Evolutionary conservation across 2,329 filamentous ascomycete species (phyloP), one percentile per base, ranked within the genome.

Genomic region (Aureobasidium mangrovei): DNA sequence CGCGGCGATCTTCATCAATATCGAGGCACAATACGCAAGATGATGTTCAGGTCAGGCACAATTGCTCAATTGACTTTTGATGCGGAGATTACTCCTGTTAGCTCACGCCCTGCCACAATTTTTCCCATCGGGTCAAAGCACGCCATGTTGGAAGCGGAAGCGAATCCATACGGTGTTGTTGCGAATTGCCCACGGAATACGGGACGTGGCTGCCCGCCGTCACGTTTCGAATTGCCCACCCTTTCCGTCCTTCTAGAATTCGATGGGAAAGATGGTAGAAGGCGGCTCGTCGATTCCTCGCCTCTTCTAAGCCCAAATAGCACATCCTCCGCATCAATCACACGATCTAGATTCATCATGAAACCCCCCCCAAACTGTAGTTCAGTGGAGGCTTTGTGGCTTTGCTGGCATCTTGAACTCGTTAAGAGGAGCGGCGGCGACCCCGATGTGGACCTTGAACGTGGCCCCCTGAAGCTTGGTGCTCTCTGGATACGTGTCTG

Each of bases 371-470:
- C 33, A 29, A 28, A 28, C 12, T n/a, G 27, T 27, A 8, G 31
- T 42, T 7, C 29, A 40, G 31, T 36, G 18, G 31, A 35, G 4
- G 7, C n/a, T 31, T 39, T 28, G 62, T 18, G 54, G 57, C 56
- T 62, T 61, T 12, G 52, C 56, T 6, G 41, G 39, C 58, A 63
- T 70, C 70, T 77, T 83, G 68, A 86, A 88, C 67, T 82, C 77
- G 69, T 83, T 80, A 59, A 81, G 75, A 51, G 76, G 73, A 64
- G 83, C 62, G 0, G 89, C 88, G 62, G 70, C 74, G 2, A 85
- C 79, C 2, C 86, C 88, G 57, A 95, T 88, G 65, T 93, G 80
- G 46, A 91, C 78, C 67, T 77, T 81, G 70, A 89, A 95, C 57
- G 93, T 65, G 28, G 79, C 83, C 2, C 91, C 90, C 33, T 83